Evolutionary conservation across 208 protist genomes (phyloP).

Genomic region (Leishmania tropica): DNA sequence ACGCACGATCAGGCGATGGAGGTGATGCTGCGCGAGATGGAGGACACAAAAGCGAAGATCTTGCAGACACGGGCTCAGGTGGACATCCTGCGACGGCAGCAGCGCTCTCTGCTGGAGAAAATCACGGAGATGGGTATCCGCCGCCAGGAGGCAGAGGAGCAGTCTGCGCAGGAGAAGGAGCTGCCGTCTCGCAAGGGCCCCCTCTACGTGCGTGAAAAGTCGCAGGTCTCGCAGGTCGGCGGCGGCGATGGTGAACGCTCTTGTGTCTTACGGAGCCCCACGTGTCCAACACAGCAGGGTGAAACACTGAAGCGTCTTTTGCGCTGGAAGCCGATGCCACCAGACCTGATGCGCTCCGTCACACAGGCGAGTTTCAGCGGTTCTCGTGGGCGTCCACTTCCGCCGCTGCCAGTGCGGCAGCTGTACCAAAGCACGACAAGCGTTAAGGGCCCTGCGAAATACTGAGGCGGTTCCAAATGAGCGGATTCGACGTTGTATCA

Average conservation of each 20-base stretch:
- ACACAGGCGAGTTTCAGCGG: constrained; percentile 36
- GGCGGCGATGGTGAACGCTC: constrained; percentile 1
- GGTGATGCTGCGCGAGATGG: constrained; percentile 84
- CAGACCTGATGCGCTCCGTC: constrained; percentile 38
- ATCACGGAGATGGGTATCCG: constrained; percentile 77
- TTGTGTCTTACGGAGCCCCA: neutral
- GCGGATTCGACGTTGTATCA: neutral
- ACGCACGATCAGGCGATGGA: constrained; percentile 91
- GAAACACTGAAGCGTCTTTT: constrained; percentile 72
- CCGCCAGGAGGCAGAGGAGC: constrained; percentile 58
- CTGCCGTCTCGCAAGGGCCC: constrained; percentile 35
- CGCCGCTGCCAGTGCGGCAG: constrained; percentile 32
- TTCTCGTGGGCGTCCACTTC: constrained; percentile 39
- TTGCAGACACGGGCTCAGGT: constrained; percentile 50
- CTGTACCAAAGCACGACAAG: neutral
- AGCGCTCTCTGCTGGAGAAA: constrained; percentile 82
- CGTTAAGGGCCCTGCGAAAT: constrained; percentile 7
- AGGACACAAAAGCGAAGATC: constrained; percentile 64
- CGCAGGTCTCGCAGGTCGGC: neutral
- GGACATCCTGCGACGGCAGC: constrained; percentile 71
- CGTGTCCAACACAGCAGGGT: constrained; percentile 43
- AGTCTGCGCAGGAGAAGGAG: constrained; percentile 33
- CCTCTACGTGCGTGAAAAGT: constrained; percentile 48
- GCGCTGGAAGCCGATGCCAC: constrained; percentile 80
- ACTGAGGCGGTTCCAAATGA: neutral